phyloP scores from a whole-genome alignment of 1,139 yeast species.

The Kluyveromyces sp. region DNA sequence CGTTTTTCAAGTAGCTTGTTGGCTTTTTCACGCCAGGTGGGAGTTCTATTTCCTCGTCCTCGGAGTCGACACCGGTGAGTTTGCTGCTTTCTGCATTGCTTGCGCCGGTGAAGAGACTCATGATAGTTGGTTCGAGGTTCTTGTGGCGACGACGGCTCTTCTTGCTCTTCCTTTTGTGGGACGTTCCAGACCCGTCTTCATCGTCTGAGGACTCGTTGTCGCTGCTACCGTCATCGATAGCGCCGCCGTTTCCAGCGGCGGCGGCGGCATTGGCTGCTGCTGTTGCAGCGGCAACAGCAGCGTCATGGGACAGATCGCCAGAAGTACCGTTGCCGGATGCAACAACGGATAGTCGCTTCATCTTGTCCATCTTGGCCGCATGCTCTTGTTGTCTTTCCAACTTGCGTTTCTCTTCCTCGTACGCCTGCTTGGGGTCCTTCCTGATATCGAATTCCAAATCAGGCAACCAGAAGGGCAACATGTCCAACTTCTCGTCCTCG shows the following conservation, averaged over 20 bases:
- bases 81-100: conserved; percentile 24
- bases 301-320: neutral
- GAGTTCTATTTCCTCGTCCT: conserved; percentile 75
- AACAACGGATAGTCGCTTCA: conserved; percentile 29
- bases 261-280: neutral
- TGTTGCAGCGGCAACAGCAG: neutral
- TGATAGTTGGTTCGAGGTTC: conserved; percentile 9
- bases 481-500: conserved; percentile 76
- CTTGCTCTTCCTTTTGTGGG: conserved; percentile 1
- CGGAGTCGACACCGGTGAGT: conserved; percentile 62
- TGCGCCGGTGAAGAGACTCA: conserved; percentile 26
- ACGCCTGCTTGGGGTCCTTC: conserved; percentile 67
- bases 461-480: conserved; percentile 90
- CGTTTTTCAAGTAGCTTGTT: conserved; percentile 65
- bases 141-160: neutral
- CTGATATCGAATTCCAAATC: conserved; percentile 79
- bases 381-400: conserved; percentile 40
- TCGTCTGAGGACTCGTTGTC: conserved; percentile 39
- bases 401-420: conserved; percentile 45
- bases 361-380: conserved; percentile 37
- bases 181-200: conserved; percentile 22
- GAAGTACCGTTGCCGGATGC: neutral
- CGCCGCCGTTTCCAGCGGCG: neutral
- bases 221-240: conserved; percentile 24
- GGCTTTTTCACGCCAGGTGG: conserved; percentile 92